These are phyloP conservation scores for Paecilomyces variotii DNA, from an alignment of 2,329 filamentous ascomycete genomes.

Conservation along the genomic window DNA sequence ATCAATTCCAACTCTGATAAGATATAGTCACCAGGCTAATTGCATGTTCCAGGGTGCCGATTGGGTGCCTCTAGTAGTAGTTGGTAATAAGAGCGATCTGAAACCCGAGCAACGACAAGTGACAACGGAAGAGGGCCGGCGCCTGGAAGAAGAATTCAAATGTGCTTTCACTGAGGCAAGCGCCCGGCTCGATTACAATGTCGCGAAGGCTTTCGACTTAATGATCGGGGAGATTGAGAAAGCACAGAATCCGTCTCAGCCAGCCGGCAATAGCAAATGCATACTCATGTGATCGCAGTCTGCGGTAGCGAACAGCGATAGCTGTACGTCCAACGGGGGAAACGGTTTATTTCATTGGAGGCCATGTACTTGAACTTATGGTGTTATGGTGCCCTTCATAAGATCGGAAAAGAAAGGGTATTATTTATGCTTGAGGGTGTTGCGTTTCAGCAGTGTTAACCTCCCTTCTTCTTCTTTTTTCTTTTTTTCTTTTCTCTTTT, in stretches of 20 bases:
- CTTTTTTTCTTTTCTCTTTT: too few species aligned
- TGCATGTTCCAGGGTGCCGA: constrained; percentile 63
- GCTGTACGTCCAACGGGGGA: background rate
- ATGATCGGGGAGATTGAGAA: constrained; percentile 95
- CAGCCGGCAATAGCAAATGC: constrained; percentile 74
- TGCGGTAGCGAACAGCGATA: background rate
- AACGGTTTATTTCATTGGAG: constrained; percentile 2
- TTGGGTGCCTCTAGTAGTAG: constrained; percentile 84
- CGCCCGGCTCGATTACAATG: constrained; percentile 89
- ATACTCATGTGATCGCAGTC: constrained; percentile 61
- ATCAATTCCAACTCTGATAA: background rate
- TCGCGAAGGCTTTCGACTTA: constrained; percentile 83
- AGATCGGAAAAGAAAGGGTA: background rate
- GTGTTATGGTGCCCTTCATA: background rate
- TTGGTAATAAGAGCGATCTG: constrained; percentile 95
- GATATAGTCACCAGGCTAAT: constrained; percentile 1
- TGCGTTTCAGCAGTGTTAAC: background rate
- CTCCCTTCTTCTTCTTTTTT: background rate
- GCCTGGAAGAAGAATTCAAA: constrained; percentile 74
- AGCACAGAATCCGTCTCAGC: constrained; percentile 80
- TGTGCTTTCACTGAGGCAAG: constrained; percentile 94
- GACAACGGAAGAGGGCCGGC: constrained; percentile 72
- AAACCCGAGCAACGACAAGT: constrained; percentile 91
- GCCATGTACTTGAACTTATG: background rate
- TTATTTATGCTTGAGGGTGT: background rate